Evolutionary conservation across 305 asterid species (phyloP).

Genomic region (Solanum chacoense): DNA sequence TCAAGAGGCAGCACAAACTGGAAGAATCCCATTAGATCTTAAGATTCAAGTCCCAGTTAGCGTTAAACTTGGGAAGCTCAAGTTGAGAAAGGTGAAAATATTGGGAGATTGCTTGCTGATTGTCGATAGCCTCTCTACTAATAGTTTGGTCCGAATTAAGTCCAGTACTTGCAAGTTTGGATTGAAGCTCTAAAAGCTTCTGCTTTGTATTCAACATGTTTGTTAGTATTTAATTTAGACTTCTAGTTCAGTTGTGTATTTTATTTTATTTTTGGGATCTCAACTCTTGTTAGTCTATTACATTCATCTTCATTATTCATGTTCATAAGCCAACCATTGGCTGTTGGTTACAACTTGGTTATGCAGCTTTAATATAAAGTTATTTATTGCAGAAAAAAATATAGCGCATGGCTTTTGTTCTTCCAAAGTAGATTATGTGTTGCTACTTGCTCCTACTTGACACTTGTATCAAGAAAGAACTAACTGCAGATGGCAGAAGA

Average conservation of each 20-base stretch:
- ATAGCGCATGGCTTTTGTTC: not conserved
- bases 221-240: not conserved
- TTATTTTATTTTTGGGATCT: not conserved
- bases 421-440: not conserved
- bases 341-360: not conserved
- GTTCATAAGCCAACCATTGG: not conserved
- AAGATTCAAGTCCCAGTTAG: slow-evolving; percentile 70
- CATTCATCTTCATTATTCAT: not conserved
- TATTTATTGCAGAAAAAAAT: not conserved
- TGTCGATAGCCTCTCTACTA: slow-evolving; percentile 74
- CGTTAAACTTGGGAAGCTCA: slow-evolving; percentile 56
- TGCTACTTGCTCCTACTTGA: not conserved
- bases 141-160: slow-evolving; percentile 52
- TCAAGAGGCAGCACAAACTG: slow-evolving; percentile 80
- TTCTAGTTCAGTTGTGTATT: not conserved
- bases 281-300: not conserved
- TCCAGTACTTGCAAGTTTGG: slow-evolving; percentile 68
- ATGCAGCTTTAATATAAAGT: not conserved
- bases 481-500: not conserved
- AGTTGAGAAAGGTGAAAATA: slow-evolving; percentile 60
- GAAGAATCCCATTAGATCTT: slow-evolving; percentile 72
- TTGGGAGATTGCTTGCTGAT: slow-evolving; percentile 59
- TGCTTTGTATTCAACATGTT: not conserved
- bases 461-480: not conserved
- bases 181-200: slow-evolving; percentile 36